phyloP scores from a whole-genome alignment of 1,284 basidiomycete genomes.

The Malassezia pachydermatis region DNA sequence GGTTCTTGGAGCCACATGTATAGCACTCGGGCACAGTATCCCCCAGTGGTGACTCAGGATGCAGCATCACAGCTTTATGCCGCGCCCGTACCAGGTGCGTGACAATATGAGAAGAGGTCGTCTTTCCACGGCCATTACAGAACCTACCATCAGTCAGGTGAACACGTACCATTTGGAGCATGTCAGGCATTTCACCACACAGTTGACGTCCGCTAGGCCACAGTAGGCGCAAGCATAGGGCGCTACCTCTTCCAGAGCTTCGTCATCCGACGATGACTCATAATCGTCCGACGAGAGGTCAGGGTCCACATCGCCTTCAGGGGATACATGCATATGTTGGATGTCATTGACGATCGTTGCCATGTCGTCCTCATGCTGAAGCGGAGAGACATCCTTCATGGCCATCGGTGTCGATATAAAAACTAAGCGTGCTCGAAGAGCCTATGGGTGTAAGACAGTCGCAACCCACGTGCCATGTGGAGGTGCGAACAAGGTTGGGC shows the following conservation, averaged over 20 bases:
- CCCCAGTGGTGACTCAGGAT: slow-evolving; percentile 85
- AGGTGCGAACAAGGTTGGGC: too few relatives aligned
- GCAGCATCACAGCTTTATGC: slow-evolving; percentile 95
- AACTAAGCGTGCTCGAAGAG: too few relatives aligned
- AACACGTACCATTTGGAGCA: slow-evolving; percentile 65
- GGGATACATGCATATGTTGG: too few relatives aligned
- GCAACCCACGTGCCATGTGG: too few relatives aligned
- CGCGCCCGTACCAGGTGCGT: slow-evolving; percentile 97
- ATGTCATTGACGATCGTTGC: too few relatives aligned
- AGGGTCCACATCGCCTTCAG: too few relatives aligned
- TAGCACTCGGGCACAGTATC: slow-evolving; percentile 93
- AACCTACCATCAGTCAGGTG: slow-evolving; percentile 54
- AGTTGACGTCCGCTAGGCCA: slow-evolving; percentile 93
- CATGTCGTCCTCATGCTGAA: too few relatives aligned
- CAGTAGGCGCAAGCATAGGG: slow-evolving; percentile 60
- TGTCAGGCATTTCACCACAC: slow-evolving; percentile 89
- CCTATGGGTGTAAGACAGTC: too few relatives aligned
- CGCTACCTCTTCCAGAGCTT: slow-evolving; percentile 54
- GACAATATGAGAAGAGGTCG: slow-evolving; percentile 87
- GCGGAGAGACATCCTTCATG: too few relatives aligned
- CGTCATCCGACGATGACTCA: slow-evolving; percentile 57
- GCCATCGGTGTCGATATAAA: too few relatives aligned
- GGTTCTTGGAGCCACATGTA: slow-evolving; percentile 99
- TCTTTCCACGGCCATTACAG: slow-evolving; percentile 97
- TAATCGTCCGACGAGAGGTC: slow-evolving; percentile 55